Evolutionary conservation across 2,329 filamentous ascomycete species (phyloP), one percentile per base, ranked within the genome.

Genomic region (Pseudovirgaria hyperparasitica): DNA sequence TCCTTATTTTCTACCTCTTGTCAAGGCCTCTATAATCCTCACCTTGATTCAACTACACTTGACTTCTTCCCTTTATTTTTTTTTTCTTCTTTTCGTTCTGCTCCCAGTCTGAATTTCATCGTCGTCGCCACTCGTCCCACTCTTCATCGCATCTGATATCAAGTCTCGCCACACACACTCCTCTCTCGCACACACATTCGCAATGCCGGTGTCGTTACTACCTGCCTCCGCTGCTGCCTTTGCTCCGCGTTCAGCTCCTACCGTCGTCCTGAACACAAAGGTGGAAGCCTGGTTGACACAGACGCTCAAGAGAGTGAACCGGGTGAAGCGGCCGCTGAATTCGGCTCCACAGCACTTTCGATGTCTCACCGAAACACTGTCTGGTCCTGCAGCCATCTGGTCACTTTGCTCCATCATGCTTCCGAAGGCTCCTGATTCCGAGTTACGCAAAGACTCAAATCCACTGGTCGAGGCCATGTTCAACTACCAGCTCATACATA

Each of bases 141-240:
- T 39, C 47, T 48, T 46, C 46, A 46, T 45, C 43, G 44, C 40
- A 34, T 31, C 39, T 21, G 24, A 22, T 43, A 39, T 42, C 42
- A 40, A 41, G 39, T 40, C 36, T 29, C 36, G 32, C 38, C 42
- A 38, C 43, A 45, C 36, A 38, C 31, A 33, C 34, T 29, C 35
- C 39, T 48, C 33, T 39, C 26, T 23, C 29, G 41, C 37, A 24
- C 14, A 19, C 33, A 32, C 25, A 29, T 20, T 31, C 54, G 67
- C 53, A 53, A 96, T 96, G 90, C 85, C 85, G 54, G 80, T 85
- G 49, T 79, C 90, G 67, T 68, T 98, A 55, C 67, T 98, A 45
- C 90, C 90, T 43, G 87, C 87, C 37, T 96, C 90, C 47, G 90
- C 90, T 41, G 85, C 86, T 36, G 87, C 90, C 48, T 98, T 96